A percentile compares a stretch with the other conserved stretches of the same genome.
Conservation (phyloP, 805 yeast genomes). For the Starmerella scarabaei region DNA sequence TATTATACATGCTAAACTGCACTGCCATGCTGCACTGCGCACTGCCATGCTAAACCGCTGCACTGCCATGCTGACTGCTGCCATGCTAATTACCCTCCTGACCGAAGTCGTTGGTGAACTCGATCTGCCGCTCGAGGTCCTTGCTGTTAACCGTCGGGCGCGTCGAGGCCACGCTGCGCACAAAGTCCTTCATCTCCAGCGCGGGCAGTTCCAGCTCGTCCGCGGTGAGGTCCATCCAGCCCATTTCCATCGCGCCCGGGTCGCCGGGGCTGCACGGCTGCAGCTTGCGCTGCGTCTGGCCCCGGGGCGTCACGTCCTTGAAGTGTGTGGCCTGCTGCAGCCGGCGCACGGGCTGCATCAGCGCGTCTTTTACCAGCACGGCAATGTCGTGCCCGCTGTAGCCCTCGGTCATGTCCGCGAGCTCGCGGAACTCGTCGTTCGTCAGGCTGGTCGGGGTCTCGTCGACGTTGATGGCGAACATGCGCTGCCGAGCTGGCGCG, state of each 20-base stretch:
- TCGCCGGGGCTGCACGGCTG: constrained; percentile 65
- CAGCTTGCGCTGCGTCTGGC: constrained; percentile 86
- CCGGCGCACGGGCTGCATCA: constrained; percentile 96
- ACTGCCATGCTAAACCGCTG: background rate
- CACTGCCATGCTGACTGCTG: constrained; percentile 26
- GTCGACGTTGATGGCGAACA: constrained; percentile 83
- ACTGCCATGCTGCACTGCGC: too few species aligned
- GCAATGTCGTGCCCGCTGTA: constrained; percentile 98
- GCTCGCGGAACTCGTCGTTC: constrained; percentile 92
- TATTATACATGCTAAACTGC: too few species aligned
- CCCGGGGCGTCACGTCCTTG: constrained; percentile 99
- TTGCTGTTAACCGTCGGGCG: constrained; percentile 87
- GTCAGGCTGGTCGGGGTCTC: constrained; percentile 85
- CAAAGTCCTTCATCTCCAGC: constrained; percentile 77
- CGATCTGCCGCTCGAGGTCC: constrained; percentile 70
- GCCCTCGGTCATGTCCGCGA: constrained; percentile 97
- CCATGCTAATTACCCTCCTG: constrained; percentile 98
- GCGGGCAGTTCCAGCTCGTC: constrained; percentile 86
- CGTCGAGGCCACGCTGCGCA: constrained; percentile 79
- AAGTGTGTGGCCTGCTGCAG: constrained; percentile 93
- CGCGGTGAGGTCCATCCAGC: constrained; percentile 84
- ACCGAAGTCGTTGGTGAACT: constrained; percentile 90
- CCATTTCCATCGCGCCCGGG: constrained; percentile 67
- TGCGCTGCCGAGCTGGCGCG: constrained; percentile 87
- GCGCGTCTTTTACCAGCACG: constrained; percentile 79